Evolutionary conservation across 2,329 filamentous ascomycete genomes (phyloP), one percentile per base, ranked within the genome.

Genomic region (Pseudofabraea citricarpa): DNA sequence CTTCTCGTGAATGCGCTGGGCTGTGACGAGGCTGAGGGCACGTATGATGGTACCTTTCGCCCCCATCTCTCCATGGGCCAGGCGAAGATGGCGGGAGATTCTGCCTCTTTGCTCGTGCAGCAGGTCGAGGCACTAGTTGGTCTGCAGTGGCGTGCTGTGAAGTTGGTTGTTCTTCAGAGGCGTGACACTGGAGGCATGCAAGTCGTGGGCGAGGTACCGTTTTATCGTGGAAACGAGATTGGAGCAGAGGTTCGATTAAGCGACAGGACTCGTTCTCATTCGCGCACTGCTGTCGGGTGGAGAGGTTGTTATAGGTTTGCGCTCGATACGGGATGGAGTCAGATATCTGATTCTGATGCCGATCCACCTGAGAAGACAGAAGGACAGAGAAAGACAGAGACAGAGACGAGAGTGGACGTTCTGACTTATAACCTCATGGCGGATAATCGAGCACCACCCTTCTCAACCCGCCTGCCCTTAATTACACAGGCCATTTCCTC

Each of bases 11-110:
- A 35, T 22, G 29, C 44, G 8, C 20, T 50, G 10, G 49, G 51
- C 9, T 47, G 46, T 36, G 32, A 43, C 19, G 43, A 45, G 23
- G 35, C 26, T 15, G 46, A 51, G n/a, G 51, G 51, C 8, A 51
- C 48, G 5, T 33, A 41, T 39, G 51, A 53, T 40, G 49, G 51
- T 9, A 43, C 22, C 9, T 51, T 48, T 33, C 37, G 48, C 23
- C 46, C 51, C 18, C 80, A 85, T 57, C 61, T 85, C 60, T 84
- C 78, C 1, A 62, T 85, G 19, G 81, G 75, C 0, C 80, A 85
- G 53, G 77, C 69, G 32, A 67, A 73, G 26, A 69, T 77, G 19
- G 52, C 63, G 8, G 56, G 63, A 4, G 60, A 66, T 5, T 64
- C 68, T 15, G 61, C 69, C n/a, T 71, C 76, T 46, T 63, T 71